Evolutionary conservation across 1,284 basidiomycete genomes (phyloP).

Genomic region (Cutaneotrichosporon sp.): DNA sequence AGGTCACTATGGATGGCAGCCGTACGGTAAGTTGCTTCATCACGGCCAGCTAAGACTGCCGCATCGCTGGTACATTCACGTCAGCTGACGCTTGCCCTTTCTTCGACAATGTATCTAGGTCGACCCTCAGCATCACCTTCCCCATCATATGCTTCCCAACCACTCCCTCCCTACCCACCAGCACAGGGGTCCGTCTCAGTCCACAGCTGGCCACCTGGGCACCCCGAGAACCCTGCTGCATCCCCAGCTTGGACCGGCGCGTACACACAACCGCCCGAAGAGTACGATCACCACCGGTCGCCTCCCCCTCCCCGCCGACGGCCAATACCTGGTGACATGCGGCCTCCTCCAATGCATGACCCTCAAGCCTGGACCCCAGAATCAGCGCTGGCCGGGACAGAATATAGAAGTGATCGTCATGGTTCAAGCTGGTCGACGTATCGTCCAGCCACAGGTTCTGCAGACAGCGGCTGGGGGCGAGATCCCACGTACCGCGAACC

Average conservation of each 20-base stretch:
- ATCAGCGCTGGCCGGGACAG: neutral
- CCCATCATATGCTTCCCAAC: constrained; percentile 7
- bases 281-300: constrained; percentile 2
- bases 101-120: no score
- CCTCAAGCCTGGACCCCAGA: constrained; percentile 17
- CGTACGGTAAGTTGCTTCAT: constrained; percentile 9
- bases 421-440: constrained; percentile 4
- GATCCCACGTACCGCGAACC: constrained; percentile 10
- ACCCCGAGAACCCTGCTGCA: neutral
- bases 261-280: neutral
- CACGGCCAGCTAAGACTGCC: neutral
- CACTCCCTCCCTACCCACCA: neutral
- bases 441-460: constrained; percentile 1
- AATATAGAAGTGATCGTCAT: constrained; percentile 7
- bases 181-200: neutral
- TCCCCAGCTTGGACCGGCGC: neutral
- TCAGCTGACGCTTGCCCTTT: no score
- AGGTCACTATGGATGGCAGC: constrained; percentile 1
- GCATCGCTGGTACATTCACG: no score
- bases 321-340: neutral
- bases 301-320: neutral
- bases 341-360: neutral
- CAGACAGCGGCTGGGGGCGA: constrained; percentile 13
- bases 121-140: constrained; percentile 6
- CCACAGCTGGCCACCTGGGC: neutral